phyloP scores from a whole-genome alignment of 345 rosid species.

The Rhizophora apiculata region DNA sequence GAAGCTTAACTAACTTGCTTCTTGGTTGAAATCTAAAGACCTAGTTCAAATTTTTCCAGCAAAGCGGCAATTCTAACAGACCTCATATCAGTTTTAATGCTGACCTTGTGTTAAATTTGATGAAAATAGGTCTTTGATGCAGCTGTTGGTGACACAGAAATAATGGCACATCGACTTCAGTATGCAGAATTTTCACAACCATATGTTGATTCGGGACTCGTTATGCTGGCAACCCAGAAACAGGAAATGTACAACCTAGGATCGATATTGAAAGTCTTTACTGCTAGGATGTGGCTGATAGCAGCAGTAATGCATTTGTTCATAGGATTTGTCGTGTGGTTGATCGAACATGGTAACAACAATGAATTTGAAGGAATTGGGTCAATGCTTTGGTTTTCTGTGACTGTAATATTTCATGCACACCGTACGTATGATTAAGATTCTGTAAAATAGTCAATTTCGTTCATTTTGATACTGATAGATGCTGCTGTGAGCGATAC shows the following conservation, averaged over 20 bases:
- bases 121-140: slow-evolving; percentile 27
- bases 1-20: too few species aligned
- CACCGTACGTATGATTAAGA: slow-evolving; percentile 21
- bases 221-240: slow-evolving; percentile 27
- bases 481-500: too few species aligned
- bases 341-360: slow-evolving; percentile 27
- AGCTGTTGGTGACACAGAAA: slow-evolving; percentile 32
- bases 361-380: slow-evolving; percentile 21
- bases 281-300: slow-evolving; percentile 25
- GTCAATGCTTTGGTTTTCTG: slow-evolving; percentile 23
- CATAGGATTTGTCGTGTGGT: slow-evolving; percentile 27
- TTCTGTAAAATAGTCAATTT: neutral
- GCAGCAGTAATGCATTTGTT: slow-evolving; percentile 21
- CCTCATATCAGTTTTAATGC: neutral
- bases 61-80: too few species aligned
- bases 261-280: slow-evolving; percentile 32
- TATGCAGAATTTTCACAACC: slow-evolving; percentile 34
- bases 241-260: slow-evolving; percentile 12
- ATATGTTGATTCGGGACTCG: slow-evolving; percentile 29
- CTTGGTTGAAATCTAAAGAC: too few species aligned
- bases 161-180: slow-evolving; percentile 20
- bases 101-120: neutral
- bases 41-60: too few species aligned
- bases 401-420: slow-evolving; percentile 22
- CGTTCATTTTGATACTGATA: too few species aligned